Evolutionary conservation across 1,284 basidiomycete genomes (phyloP).

Genomic region (Naganishia sp.): DNA sequence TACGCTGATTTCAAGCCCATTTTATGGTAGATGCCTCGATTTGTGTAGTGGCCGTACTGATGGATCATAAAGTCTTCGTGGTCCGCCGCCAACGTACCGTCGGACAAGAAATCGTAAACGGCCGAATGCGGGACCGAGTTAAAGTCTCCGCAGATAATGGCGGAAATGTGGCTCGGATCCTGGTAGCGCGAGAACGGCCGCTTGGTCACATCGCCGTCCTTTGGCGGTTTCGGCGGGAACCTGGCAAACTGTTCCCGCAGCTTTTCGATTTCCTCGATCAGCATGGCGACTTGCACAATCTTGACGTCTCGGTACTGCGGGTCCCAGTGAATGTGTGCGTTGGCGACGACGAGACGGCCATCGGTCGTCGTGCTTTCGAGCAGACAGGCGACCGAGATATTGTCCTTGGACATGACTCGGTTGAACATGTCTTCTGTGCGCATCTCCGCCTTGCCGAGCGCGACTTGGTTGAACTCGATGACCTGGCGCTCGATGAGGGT

Average conservation of each 20-base stretch:
- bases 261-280: conserved; percentile 92
- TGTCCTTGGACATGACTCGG: conserved; percentile 92
- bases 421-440: conserved; percentile 99
- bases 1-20: conserved; percentile 85
- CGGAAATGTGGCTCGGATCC: conserved; percentile 84
- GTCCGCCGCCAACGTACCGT: conserved; percentile 68
- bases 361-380: conserved; percentile 86
- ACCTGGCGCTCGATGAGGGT: conserved; percentile 90
- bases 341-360: conserved; percentile 83
- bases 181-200: conserved; percentile 66
- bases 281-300: conserved; percentile 88
- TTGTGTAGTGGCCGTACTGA: conserved; percentile 87
- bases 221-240: conserved; percentile 66
- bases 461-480: conserved; percentile 91
- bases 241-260: conserved; percentile 80
- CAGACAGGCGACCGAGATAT: conserved; percentile 85
- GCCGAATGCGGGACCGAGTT: conserved; percentile 87
- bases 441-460: conserved; percentile 91
- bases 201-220: conserved; percentile 37
- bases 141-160: conserved; percentile 90
- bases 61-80: conserved; percentile 94
- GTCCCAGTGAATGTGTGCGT: conserved; percentile 94
- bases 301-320: conserved; percentile 94
- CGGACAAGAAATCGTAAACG: conserved; percentile 87
- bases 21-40: conserved; percentile 79